Percentiles rank a stretch among this genome's conserved stretches.
Evolutionary conservation across 2,329 filamentous ascomycete genomes (phyloP).

Genomic region (Hortaea sp.): DNA sequence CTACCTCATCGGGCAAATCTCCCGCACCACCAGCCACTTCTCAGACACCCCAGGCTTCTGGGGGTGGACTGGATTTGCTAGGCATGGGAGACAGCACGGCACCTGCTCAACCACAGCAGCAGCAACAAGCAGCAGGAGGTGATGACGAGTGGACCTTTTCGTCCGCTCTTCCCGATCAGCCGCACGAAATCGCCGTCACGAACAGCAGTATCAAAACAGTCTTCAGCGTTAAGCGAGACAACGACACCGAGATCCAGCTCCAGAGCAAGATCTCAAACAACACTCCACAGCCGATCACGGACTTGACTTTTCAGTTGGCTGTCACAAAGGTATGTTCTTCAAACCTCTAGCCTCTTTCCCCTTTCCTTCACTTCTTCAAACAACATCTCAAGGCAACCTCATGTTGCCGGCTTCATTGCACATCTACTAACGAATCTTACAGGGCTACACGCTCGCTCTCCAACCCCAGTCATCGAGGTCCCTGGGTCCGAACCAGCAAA

Average conservation of each 20-base stretch:
- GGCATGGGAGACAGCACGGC: conserved; percentile 18
- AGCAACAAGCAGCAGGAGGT: not conserved
- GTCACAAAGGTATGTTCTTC: conserved; percentile 66
- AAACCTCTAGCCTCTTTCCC: not conserved
- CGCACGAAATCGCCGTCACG: conserved; percentile 56
- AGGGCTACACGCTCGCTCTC: conserved; percentile 74
- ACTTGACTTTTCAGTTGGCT: conserved; percentile 83
- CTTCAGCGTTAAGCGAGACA: conserved; percentile 56
- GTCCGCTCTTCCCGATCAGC: conserved; percentile 65
- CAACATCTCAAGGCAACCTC: not conserved
- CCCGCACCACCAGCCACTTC: conserved; percentile 15
- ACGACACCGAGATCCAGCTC: conserved; percentile 53
- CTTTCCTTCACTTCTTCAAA: not conserved
- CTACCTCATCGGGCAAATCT: conserved; percentile 18
- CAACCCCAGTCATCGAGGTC: conserved; percentile 75
- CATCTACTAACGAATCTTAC: not conserved
- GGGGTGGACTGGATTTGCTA: conserved; percentile 16
- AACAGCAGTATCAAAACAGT: conserved; percentile 58
- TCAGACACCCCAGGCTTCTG: conserved; percentile 12
- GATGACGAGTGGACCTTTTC: conserved; percentile 95
- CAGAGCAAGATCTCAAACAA: conserved; percentile 77
- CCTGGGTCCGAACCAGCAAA: conserved; percentile 60
- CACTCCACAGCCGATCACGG: conserved; percentile 57
- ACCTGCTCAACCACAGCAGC: conserved; percentile 8
- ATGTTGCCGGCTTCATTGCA: not conserved